Conservation (phyloP, 1,139 yeast species). For the Kurtzmaniella natalensis region DNA sequence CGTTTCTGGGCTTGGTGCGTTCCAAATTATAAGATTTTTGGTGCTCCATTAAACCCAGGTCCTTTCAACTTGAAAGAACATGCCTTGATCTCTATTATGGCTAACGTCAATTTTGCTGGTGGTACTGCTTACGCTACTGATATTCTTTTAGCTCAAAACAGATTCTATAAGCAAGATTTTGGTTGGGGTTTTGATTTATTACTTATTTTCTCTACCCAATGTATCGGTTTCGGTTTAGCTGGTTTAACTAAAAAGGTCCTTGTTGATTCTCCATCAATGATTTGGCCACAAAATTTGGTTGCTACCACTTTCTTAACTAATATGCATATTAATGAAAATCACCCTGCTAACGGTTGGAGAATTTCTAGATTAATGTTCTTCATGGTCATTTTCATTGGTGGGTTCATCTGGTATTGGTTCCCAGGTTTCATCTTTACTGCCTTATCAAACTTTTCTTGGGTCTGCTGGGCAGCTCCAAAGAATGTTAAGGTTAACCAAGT, state of each 20-base stretch:
- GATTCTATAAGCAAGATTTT: conserved; percentile 42
- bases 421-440: conserved; percentile 39
- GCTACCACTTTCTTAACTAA: conserved; percentile 49
- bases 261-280: conserved; percentile 58
- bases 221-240: conserved; percentile 63
- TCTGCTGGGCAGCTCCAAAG: conserved; percentile 39
- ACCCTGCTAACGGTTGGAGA: conserved; percentile 42
- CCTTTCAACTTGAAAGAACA: conserved; percentile 66
- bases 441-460: conserved; percentile 32
- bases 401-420: conserved; percentile 38
- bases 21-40: conserved; percentile 45
- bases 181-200: conserved; percentile 40
- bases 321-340: conserved; percentile 58
- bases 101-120: conserved; percentile 51
- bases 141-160: conserved; percentile 52
- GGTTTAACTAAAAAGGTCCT: conserved; percentile 54
- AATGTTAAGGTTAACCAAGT: conserved; percentile 55
- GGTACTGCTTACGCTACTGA: conserved; percentile 64
- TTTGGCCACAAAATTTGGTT: conserved; percentile 62
- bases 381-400: conserved; percentile 21
- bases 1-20: conserved; percentile 43
- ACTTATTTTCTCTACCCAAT: conserved; percentile 52
- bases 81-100: conserved; percentile 59
- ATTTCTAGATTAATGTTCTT: conserved; percentile 35
- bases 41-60: conserved; percentile 51